Evolutionary conservation across 2,329 filamentous ascomycete genomes (phyloP), one percentile per base, ranked within the genome.

Genomic region (Fusarium globosum): DNA sequence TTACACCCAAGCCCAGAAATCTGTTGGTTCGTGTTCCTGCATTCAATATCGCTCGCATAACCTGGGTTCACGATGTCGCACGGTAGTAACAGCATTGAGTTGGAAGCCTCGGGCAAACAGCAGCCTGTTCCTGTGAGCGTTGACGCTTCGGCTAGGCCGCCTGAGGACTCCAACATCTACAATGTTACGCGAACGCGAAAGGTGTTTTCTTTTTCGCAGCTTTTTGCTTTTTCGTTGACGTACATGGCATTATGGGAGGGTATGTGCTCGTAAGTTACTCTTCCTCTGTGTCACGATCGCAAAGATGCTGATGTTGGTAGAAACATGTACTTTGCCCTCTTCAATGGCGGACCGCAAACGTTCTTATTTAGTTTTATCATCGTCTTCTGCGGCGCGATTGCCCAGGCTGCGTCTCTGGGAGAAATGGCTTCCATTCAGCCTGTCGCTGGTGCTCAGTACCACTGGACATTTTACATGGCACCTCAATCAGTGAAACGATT

Each of bases 241-340:
- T 77, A 77, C 20, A 77, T 77, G 75, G 61, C 75, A 39, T 28
- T 77, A 26, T 77, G 75, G 75, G 75, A 77, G 28, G 75, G 75
- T 23, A 77, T 77, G 73, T 77, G 74, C 72, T 72, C 74, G 74
- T 77, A 58, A 39, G 74, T 74, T 10, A 30, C 2, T 10, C 20
- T 18, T 7, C 6, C 8, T 14, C 6, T 1, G 4, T n/a, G 4
- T 8, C 14, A 2, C 18, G 2, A 5, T 13, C 16, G 3, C 7
- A 6, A 4, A 0, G 16, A 30, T 49, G 10, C 65, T 76, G 18
- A 74, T 26, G 10, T 7, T 13, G 0, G 3, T 33, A 77, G 75
- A 15, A 77, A 77, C 49, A 77, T 77, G 75, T 77, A 72, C 58
- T 77, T 77, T 71, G 75, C 75, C 15, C 65, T 77, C 2, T 77